Percentiles rank a stretch among this genome's conserved stretches.
Evolutionary conservation across 176 grass and related monocot species (phyloP).

Genomic region (Raddia distichophylla): DNA sequence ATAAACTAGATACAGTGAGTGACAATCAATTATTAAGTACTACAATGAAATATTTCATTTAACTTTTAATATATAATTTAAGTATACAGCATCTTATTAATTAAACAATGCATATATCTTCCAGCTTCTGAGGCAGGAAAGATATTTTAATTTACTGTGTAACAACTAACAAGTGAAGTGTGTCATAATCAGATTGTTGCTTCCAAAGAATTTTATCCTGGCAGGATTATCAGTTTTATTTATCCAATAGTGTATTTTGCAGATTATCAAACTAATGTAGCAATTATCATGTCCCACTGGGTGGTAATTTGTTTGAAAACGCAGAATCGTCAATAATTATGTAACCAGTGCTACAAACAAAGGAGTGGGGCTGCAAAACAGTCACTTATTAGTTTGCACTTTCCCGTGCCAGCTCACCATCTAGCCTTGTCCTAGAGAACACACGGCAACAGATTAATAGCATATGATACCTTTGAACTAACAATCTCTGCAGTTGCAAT

Average conservation of each 20-base stretch:
- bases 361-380: background rate
- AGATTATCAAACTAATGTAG: background rate
- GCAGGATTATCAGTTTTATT: slow-evolving; percentile 5
- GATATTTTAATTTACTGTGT: background rate
- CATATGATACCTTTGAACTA: slow-evolving; percentile 73
- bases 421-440: background rate
- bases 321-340: background rate
- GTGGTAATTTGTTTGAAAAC: background rate
- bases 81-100: too few species aligned
- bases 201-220: background rate
- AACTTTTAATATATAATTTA: too few species aligned
- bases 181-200: background rate
- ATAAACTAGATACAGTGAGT: background rate
- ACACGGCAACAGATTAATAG: background rate
- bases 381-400: background rate
- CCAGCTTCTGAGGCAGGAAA: background rate
- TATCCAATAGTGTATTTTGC: background rate
- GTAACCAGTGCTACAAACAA: background rate
- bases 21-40: background rate
- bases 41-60: background rate
- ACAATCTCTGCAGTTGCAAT: slow-evolving; percentile 85
- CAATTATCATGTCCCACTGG: background rate
- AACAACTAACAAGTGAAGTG: background rate
- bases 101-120: background rate
- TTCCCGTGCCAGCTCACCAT: background rate